Evolutionary conservation across 805 yeast genomes (phyloP), one percentile per base, ranked within the genome.

Genomic region (Nakazawaea sp.): DNA sequence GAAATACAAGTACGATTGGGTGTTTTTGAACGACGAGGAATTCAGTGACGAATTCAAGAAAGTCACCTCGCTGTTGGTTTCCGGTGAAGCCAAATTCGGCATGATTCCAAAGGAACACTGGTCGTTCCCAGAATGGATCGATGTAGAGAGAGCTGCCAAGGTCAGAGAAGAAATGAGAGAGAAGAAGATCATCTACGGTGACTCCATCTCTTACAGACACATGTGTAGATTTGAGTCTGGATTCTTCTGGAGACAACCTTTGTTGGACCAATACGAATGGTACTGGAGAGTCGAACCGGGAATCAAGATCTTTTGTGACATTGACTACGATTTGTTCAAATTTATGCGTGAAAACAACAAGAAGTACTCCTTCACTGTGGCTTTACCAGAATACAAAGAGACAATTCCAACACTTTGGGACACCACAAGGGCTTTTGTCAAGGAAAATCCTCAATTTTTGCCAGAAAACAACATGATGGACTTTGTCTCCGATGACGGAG

Each of bases 261-360:
- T 82, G 41, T 56, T 88, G 69, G 66, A 66, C 38, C 80, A 84
- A n/a, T 87, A 78, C 58, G 87, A 83, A 43, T 88, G 81, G 70
- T 88, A 88, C 68, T 88, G 96, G 96, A 77, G 96, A 62, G 95
- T 88, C 38, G 96, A 88, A 60, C 96, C 96, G 15, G 84, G 78
- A 55, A 72, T 83, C 55, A 73, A 74, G 58, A 73, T 87, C 49
- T 80, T 67, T 61, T 87, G 96, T 68, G 95, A 88, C 59, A 65
- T 88, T 42, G 77, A 80, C 52, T 81, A 78, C 58, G 95, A 84
- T 57, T 65, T 81, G 21, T 86, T 86, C 74, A 77, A 80, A 60
- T 85, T 69, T 59, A 84, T 86, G 95, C 67, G 71, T 47, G 90
- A 83, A 45, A 80, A 82, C 53, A 64, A 73, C 46, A 81, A 81